Conservation (phyloP, 108 stramenopile genomes). For the Nitzschia inconspicua region DNA sequence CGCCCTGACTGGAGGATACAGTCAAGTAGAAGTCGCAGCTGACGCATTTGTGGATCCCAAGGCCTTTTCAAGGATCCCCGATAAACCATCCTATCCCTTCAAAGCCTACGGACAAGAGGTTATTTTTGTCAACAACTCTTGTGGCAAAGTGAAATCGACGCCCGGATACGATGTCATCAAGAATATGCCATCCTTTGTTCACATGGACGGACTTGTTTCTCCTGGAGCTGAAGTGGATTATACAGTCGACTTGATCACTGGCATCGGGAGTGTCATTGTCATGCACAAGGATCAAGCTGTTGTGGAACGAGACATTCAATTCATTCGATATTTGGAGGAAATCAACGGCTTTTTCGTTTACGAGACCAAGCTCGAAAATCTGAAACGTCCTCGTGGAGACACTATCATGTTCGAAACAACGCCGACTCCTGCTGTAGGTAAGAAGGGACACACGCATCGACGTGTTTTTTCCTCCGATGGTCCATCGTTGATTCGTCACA, state of each 20-base stretch:
- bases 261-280: slow-evolving; percentile 71
- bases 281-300: slow-evolving; percentile 62
- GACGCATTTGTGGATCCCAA: slow-evolving; percentile 79
- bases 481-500: slow-evolving; percentile 65
- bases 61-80: slow-evolving; percentile 50
- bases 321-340: slow-evolving; percentile 80
- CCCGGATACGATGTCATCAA: slow-evolving; percentile 79
- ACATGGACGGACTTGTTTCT: slow-evolving; percentile 52
- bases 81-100: slow-evolving; percentile 62
- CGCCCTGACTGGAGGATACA: slow-evolving; percentile 73
- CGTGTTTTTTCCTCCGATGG: slow-evolving; percentile 61
- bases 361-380: slow-evolving; percentile 66
- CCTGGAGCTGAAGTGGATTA: slow-evolving; percentile 64
- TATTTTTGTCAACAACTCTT: slow-evolving; percentile 60
- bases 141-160: slow-evolving; percentile 63
- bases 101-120: slow-evolving; percentile 70
- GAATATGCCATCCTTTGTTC: slow-evolving; percentile 69
- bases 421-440: not conserved
- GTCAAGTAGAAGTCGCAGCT: slow-evolving; percentile 73
- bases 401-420: slow-evolving; percentile 19
- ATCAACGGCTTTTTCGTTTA: slow-evolving; percentile 80
- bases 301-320: slow-evolving; percentile 64
- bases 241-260: slow-evolving; percentile 69
- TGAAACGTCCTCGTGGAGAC: slow-evolving; percentile 65
- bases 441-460: not conserved